Conservation (phyloP, 345 rosid species). For the Citrus australasica region DNA sequence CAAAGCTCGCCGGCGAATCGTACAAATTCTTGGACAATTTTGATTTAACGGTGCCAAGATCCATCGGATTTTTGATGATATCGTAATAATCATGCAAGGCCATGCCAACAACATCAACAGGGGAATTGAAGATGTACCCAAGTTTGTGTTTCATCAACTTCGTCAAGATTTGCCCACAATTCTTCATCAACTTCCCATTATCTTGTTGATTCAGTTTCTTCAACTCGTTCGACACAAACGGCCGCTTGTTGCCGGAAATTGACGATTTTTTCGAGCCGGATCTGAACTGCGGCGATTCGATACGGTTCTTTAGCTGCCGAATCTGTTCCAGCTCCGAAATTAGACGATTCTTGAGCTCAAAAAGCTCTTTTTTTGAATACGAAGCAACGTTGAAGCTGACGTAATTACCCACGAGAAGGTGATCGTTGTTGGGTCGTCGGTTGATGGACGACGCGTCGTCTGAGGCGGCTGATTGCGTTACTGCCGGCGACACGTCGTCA, state of each 20-base stretch:
- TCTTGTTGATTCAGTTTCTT: conserved; percentile 36
- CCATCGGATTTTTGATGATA: conserved; percentile 70
- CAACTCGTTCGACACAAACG: conserved; percentile 24
- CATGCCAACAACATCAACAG: conserved; percentile 61
- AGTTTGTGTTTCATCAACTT: conserved; percentile 71
- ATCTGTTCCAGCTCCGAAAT: conserved; percentile 66
- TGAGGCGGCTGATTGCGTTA: conserved; percentile 50
- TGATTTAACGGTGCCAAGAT: conserved; percentile 67
- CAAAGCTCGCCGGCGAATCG: conserved; percentile 54
- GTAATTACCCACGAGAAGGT: conserved; percentile 9
- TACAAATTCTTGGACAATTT: conserved; percentile 47
- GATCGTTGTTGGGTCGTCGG: conserved; percentile 30
- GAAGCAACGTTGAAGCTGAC: conserved; percentile 29
- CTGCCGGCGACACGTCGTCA: conserved; percentile 32
- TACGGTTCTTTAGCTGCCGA: conserved; percentile 52
- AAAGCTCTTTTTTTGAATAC: conserved; percentile 40
- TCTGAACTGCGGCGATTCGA: conserved; percentile 45
- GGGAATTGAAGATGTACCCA: conserved; percentile 57
- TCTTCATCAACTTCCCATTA: conserved; percentile 40
- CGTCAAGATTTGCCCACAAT: conserved; percentile 52
- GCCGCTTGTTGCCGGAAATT: conserved; percentile 46
- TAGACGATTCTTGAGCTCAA: conserved; percentile 58
- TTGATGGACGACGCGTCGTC: conserved; percentile 56
- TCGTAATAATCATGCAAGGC: conserved; percentile 60
- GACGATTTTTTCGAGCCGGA: conserved; percentile 33